phyloP scores from a whole-genome alignment of 805 yeast genomes.

The Kazachstania kunashirensis region DNA sequence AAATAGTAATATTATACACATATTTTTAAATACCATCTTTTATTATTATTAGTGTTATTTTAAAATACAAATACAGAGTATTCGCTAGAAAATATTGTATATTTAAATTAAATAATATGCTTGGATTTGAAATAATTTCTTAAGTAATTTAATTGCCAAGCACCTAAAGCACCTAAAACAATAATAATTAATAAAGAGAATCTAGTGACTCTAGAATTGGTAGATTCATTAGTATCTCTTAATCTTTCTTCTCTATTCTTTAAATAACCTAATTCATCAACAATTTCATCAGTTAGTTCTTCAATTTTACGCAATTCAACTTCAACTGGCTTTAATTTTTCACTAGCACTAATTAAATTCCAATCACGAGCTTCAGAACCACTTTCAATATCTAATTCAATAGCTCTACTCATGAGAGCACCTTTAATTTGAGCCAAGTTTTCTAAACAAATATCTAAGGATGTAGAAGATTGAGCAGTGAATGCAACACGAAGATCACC shows the following conservation, averaged over 20 bases:
- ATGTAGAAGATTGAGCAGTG: conserved; percentile 71
- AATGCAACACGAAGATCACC: conserved; percentile 71
- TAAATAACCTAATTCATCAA: conserved; percentile 71
- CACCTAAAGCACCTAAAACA: conserved; percentile 68
- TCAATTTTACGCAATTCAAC: conserved; percentile 80
- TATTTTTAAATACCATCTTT: background rate
- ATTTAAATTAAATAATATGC: conserved; percentile 44
- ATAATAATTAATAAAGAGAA: conserved; percentile 65
- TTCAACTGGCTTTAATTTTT: conserved; percentile 87
- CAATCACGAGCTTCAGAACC: conserved; percentile 98
- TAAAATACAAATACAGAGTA: too few species aligned
- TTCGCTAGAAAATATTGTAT: background rate
- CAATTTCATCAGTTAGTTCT: conserved; percentile 76
- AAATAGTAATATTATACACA: background rate
- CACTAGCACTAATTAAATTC: conserved; percentile 88
- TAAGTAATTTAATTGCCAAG: conserved; percentile 87
- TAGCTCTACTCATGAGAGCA: conserved; percentile 49
- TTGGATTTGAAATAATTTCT: conserved; percentile 85
- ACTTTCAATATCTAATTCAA: conserved; percentile 86
- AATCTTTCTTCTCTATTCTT: conserved; percentile 81
- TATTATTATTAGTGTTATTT: too few species aligned
- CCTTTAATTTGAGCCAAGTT: conserved; percentile 35
- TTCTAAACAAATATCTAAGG: conserved; percentile 86
- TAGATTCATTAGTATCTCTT: conserved; percentile 94
- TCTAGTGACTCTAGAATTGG: conserved; percentile 84